Evolutionary conservation across 768 basidiomycete species (phyloP), one percentile per base, ranked within the genome.

Genomic region (Tricholoma terreum): DNA sequence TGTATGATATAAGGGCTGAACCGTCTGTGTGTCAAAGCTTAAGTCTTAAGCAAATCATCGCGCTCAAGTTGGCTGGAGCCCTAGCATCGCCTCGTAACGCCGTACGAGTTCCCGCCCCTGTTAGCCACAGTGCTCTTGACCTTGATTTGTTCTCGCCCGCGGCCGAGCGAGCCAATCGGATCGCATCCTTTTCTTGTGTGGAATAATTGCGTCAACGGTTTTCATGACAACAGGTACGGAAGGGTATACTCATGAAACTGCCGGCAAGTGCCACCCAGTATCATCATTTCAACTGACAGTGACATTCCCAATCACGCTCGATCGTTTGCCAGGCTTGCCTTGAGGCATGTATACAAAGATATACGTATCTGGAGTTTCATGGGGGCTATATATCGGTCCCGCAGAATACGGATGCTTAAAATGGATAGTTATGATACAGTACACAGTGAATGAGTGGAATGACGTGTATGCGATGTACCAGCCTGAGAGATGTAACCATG

Each of bases 401-500:
- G 21, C 14, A 46, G 24, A 30, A 3, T 31, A 17, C 2, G 27
- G 14, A 27, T 42, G 17, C 17, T 27, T 27, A 15, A 27, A 22
- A 46, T 46, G 45, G 40, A 42, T 42, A 42, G 40, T 42, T n/a
- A 48, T 30, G 6, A 31, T 49, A 49, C 46, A 31, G 30, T 31
- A 31, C 27, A 14, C 50, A 30, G 65, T 78, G 51, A 66, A 64
- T 10, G 60, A 59, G 11, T 60, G 33, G 40, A 69, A 78, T 58
- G 76, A 69, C 59, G 53, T 60, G 50, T 54, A 17, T 53, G 48
- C 34, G 30, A 33, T 55, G 30, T 34, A 33, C 53, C 50, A 42
- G n/a, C n/a, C n/a, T n/a, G n/a, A n/a, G 31, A 49, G 27, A 31
- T 46, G 45, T 15, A 6, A 46, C 6, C n/a, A 48, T 48, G 46